Evolutionary conservation across 805 yeast genomes (phyloP), one percentile per base, ranked within the genome.

Genomic region (Wickerhamiella vanderwaltii): DNA sequence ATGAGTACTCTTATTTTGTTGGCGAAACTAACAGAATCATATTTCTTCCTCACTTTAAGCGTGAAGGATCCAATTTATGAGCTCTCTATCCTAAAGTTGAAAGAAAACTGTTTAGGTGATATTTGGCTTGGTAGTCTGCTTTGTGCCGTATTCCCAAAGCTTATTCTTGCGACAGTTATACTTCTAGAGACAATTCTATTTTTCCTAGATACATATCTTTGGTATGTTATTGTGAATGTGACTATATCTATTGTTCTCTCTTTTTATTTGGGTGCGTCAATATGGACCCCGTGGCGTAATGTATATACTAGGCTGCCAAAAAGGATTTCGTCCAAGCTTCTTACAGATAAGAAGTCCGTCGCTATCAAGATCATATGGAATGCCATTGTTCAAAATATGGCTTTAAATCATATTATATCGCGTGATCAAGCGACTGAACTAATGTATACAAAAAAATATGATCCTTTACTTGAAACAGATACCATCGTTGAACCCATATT

Each of bases 261-360:
- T 0, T 68, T 78, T 48, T 74, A 78, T 31, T 67, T 77, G 46
- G 94, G 94, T 1, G 77, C 81, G 4, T 81, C 93, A 0, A 75
- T 83, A 9, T 78, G 88, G 79, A 80, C 91, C 1, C 94, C 94
- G 0, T 83, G 94, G 94, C 72, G 82, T 56, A 82, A 81, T 51
- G 72, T 79, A 23, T 83, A 79, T 55, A 71, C 84, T 4, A 64
- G 86, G 38, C 61, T 85, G 22, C 94, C 94, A 1, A 76, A 77
- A 51, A 66, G 94, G 49, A 79, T 84, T 3, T 71, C 69, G 49
- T 72, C 88, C 9, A 83, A 84, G 51, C 65, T 85, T 2, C 60
- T 84, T 9, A 69, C 71, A 2, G 66, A 73, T 9, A 55, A 66
- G 37, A 63, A 66, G 64, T 68, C 67, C 35, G 62, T 20, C 2